Base-by-base conservation (phyloP, 305 asterid genomes). In the Coffea humblotiana region DNA sequence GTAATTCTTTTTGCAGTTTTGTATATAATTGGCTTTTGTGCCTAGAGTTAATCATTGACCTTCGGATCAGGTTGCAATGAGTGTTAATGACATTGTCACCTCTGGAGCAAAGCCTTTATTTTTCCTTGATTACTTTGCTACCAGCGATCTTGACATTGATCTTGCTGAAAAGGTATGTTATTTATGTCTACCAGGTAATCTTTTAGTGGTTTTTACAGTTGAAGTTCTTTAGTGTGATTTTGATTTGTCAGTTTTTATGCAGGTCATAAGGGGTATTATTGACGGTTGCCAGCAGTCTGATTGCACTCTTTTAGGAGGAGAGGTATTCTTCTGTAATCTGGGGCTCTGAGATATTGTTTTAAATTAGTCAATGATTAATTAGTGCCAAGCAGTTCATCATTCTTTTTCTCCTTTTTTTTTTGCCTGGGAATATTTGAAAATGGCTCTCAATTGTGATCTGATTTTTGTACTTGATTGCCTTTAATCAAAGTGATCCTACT, bases 51-150 rank as follows among this genome's bases (percentile, higher is more conserved):
- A 83, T 83, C 43, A 54, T 8, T 2, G 9, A 70, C 73, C 66
- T 82, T 74, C 16, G 56, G 2, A 45, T 79, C 88, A 93, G 98
- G 99, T 95, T 90, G 99, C 99, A 4, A 95, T 95, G 99, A 93
- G 99, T 79, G 99, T 95, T 43, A 95, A 95, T 85, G 99, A 95
- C 86, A 93, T 93, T 45, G 86, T 95, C 90, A 95, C 99, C 13
- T 95, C 99, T 16, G 99, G 99, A 75, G 99, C 97, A 32, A 95
- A 92, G 88, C 99, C 99, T 76, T 88, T 92, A 83, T 95, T 93
- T 87, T 93, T 95, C 88, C 99, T 95, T 70, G 99, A 95, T 89
- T 95, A 93, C 89, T 95, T 88, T 8, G 99, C 99, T 54, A 95
- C 99, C 10, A 90, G 97, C 84, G 93, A 23, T 68, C 94, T 95